Percentiles rank a stretch among this genome's conserved stretches.
Conservation (phyloP, 169 alveolate genomes). For the Plasmodium cynomolgi region DNA sequence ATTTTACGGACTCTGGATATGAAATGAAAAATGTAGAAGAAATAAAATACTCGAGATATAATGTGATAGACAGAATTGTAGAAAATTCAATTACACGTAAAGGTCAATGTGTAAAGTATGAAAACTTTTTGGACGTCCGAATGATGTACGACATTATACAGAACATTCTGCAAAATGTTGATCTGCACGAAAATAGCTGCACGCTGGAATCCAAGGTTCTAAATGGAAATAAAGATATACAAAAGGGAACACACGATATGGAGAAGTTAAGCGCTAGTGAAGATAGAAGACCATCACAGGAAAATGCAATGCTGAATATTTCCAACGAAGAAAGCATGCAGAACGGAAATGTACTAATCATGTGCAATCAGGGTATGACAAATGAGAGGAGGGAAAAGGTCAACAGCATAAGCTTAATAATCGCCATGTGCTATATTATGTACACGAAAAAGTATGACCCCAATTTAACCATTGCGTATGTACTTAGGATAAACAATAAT, state of each 20-base stretch:
- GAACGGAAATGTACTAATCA: constrained; percentile 17
- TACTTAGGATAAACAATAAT: constrained; percentile 47
- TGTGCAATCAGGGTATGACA: constrained; percentile 63
- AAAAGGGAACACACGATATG: background rate
- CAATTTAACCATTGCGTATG: constrained; percentile 13
- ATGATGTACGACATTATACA: constrained; percentile 28
- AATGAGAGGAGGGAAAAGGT: background rate
- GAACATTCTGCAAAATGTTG: background rate
- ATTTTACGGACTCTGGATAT: constrained; percentile 56
- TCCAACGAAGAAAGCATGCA: background rate
- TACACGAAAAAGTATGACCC: constrained; percentile 28
- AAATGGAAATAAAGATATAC: background rate
- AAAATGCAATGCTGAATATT: background rate
- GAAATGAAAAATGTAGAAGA: background rate
- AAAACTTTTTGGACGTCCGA: constrained; percentile 15
- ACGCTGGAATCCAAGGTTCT: background rate
- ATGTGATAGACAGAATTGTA: background rate
- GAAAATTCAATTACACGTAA: constrained; percentile 14
- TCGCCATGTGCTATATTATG: constrained; percentile 72
- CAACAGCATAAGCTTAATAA: constrained; percentile 63
- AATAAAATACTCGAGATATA: constrained; percentile 24
- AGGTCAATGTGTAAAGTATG: constrained; percentile 13
- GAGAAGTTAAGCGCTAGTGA: background rate
- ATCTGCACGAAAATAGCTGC: background rate
- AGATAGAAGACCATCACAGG: background rate